Evolutionary conservation across 495 filamentous ascomycete genomes (phyloP), one percentile per base, ranked within the genome.

Genomic region (Lasiosphaeriaceae sp.): DNA sequence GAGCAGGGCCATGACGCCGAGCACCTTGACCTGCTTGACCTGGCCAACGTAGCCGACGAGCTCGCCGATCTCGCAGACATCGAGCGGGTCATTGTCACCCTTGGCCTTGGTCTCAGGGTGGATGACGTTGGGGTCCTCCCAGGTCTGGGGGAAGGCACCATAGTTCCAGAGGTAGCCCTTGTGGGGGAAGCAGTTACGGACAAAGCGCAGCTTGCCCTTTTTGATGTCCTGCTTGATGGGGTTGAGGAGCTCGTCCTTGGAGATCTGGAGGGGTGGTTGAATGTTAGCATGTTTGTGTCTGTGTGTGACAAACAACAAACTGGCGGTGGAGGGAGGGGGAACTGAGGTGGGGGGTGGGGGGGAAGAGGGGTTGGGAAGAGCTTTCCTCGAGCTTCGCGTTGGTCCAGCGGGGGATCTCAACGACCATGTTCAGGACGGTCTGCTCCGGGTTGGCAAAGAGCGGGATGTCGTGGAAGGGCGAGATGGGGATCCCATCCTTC

Each of bases 121-220:
- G 68, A 92, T 72, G 57, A 82, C 76, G 74, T 93, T 95, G 72
- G 95, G 95, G 80, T 99, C 94, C 78, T 99, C 95, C 94, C 95
- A 99, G 61, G 95, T 99, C 91, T 94, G 94, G 66, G 95, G 94
- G 86, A 99, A 97, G 77, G 91, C 90, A 76, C 94, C 94, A 75
- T 99, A 99, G 83, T 97, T 99, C 95, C 95, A 99, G 62, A 97
- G 89, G 75, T 97, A 99, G 52, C 94, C 94, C 84, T 97, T 96
- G 85, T 99, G 95, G 62, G 94, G 94, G 84, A 99, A 99, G 85
- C 94, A 97, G 86, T 99, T 99, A 76, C 94, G 90, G 74, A 99
- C 95, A 73, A 85, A 99, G 63, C 94, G 90, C 58, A 97, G 92
- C 79, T 90, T 91, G 76, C 88, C 88, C 78, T 91, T 91, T 86